phyloP scores from a whole-genome alignment of 2,329 filamentous ascomycete genomes.

The Penicillium sclerotiorum region DNA sequence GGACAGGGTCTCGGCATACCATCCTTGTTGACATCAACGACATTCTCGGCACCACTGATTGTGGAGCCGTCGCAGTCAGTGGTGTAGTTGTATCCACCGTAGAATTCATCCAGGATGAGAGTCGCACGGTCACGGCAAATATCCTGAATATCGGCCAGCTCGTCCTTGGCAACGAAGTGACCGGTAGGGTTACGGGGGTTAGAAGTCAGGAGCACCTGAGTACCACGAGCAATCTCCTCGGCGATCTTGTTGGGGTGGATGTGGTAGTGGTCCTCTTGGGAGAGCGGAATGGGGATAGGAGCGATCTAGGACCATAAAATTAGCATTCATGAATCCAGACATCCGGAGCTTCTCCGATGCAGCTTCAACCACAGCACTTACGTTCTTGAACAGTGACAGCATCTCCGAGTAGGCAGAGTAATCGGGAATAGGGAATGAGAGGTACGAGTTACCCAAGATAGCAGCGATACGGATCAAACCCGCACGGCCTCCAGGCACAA shows the following conservation, averaged over 20 bases:
- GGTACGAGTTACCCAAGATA: conserved; percentile 86
- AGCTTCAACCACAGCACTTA: conserved; percentile 20
- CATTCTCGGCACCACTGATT: conserved; percentile 85
- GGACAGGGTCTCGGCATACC: conserved; percentile 37
- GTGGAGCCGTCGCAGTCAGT: conserved; percentile 87
- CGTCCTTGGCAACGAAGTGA: conserved; percentile 79
- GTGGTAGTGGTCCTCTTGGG: conserved; percentile 84
- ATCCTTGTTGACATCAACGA: conserved; percentile 85
- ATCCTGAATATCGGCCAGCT: conserved; percentile 88
- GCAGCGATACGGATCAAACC: conserved; percentile 94
- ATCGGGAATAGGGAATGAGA: conserved; percentile 92
- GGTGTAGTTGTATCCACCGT: conserved; percentile 94
- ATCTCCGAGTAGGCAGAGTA: conserved; percentile 99
- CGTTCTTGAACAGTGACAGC: conserved; percentile 89
- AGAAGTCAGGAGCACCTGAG: conserved; percentile 86
- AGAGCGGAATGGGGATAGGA: conserved; percentile 81
- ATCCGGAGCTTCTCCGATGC: neutral
- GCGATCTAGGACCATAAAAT: conserved; percentile 62
- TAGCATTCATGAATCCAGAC: conserved; percentile 2
- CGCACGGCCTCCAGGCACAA: conserved; percentile 89
- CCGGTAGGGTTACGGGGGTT: conserved; percentile 96
- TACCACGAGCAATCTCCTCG: conserved; percentile 84
- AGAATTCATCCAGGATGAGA: conserved; percentile 95
- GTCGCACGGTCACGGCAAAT: conserved; percentile 89
- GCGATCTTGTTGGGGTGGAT: conserved; percentile 92